phyloP scores from a whole-genome alignment of 176 grass and related monocot genomes.

The Oryza glumipatula region DNA sequence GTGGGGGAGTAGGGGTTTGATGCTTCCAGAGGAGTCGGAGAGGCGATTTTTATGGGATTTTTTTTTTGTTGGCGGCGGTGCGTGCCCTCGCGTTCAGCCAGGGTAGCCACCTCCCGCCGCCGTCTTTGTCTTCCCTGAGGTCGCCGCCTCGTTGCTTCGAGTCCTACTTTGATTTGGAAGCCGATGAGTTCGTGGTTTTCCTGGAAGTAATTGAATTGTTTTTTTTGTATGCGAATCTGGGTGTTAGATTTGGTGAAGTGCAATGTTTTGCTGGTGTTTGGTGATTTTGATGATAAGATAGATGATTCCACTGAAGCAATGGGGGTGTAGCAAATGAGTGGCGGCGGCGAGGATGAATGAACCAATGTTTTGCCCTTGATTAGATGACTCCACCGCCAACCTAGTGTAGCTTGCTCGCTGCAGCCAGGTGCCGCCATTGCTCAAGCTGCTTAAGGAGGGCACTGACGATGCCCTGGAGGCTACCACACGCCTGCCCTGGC shows the following conservation, averaged over 20 bases:
- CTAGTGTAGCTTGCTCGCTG: not conserved
- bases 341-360: not conserved
- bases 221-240: not conserved
- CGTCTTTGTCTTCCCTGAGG: not conserved
- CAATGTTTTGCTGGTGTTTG: not conserved
- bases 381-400: not conserved
- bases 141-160: not conserved
- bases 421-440: not conserved
- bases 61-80: constrained; percentile 1
- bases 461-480: not conserved
- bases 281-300: not conserved
- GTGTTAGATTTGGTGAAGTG: not conserved
- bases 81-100: not conserved
- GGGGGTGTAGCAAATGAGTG: not conserved
- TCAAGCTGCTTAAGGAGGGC: not conserved
- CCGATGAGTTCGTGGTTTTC: not conserved
- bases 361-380: not conserved
- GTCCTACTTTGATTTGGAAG: not conserved
- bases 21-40: not conserved
- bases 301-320: not conserved
- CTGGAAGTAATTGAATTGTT: not conserved
- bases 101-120: not conserved
- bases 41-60: not conserved
- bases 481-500: not conserved
- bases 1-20: not conserved